These are phyloP conservation scores for Pseudomonodictys pantanalensis DNA, from an alignment of 495 filamentous ascomycete species.

Conservation along the genomic window DNA sequence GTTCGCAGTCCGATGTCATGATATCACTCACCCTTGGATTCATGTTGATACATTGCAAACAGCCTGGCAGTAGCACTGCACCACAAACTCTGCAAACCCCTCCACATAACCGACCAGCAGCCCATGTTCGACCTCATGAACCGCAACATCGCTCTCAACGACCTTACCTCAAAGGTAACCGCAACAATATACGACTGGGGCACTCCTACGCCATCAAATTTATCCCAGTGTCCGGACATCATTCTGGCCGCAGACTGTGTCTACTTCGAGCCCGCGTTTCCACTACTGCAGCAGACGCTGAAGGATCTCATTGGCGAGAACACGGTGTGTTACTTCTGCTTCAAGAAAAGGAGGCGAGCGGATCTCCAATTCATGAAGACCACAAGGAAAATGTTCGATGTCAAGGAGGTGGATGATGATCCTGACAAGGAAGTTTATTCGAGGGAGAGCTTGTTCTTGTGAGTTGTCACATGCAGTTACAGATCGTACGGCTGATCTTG, in stretches of 20 bases:
- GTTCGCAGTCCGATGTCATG: too few species aligned
- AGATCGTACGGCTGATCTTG: not conserved
- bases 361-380: conserved; percentile 51
- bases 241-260: conserved; percentile 95
- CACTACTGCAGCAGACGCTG: conserved; percentile 77
- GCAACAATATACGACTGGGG: conserved; percentile 75
- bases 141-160: conserved; percentile 78
- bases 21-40: not conserved
- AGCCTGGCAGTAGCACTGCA: conserved; percentile 64
- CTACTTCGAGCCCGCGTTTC: conserved; percentile 95
- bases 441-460: conserved; percentile 51
- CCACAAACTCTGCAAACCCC: conserved; percentile 49
- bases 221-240: conserved; percentile 63
- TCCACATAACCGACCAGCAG: conserved; percentile 81
- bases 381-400: conserved; percentile 45
- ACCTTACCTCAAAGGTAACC: conserved; percentile 57
- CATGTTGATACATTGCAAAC: conserved; percentile 9
- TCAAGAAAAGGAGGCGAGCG: conserved; percentile 73
- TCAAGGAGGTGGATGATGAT: conserved; percentile 47
- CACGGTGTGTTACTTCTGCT: conserved; percentile 86
- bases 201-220: conserved; percentile 46
- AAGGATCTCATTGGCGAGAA: conserved; percentile 45
- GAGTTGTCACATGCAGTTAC: conserved; percentile 20
- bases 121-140: conserved; percentile 81
- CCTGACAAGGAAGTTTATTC: conserved; percentile 41